Conservation (phyloP, 2,329 filamentous ascomycete species). For the Metarhizium robertsii region DNA sequence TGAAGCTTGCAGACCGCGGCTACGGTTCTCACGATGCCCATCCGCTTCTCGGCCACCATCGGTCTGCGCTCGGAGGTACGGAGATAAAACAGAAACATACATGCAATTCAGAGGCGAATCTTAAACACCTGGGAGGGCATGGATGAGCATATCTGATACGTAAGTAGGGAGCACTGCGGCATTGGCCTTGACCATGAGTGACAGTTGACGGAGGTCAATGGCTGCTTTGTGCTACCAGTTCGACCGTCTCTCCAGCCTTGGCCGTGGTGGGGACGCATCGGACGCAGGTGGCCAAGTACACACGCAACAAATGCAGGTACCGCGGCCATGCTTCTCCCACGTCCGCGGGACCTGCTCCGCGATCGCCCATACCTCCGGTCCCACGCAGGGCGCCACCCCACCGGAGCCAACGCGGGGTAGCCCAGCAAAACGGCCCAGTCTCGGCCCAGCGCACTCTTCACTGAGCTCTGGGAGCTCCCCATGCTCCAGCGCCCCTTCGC, state of each 20-base stretch:
- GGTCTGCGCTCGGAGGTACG: conserved; percentile 25
- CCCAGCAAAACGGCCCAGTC: too few species aligned
- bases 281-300: not conserved
- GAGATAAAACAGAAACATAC: conserved; percentile 10
- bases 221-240: too few species aligned
- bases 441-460: not conserved
- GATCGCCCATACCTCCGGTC: not conserved
- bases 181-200: too few species aligned
- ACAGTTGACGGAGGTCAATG: too few species aligned
- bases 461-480: not conserved
- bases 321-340: not conserved
- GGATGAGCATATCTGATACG: too few species aligned
- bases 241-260: too few species aligned
- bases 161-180: too few species aligned
- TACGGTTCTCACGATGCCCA: not conserved
- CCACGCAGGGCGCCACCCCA: conserved; percentile 1
- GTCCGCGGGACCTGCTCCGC: not conserved
- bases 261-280: too few species aligned
- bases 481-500: too few species aligned
- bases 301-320: not conserved
- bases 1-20: too few species aligned
- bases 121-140: too few species aligned
- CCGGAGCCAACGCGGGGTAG: conserved; percentile 3
- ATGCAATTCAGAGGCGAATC: conserved; percentile 1
- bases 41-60: conserved; percentile 20